A percentile compares a stretch with the other conserved stretches of the same genome.
Conservation (phyloP, 1,284 basidiomycete species). For the Nidula niveotomentosa region DNA sequence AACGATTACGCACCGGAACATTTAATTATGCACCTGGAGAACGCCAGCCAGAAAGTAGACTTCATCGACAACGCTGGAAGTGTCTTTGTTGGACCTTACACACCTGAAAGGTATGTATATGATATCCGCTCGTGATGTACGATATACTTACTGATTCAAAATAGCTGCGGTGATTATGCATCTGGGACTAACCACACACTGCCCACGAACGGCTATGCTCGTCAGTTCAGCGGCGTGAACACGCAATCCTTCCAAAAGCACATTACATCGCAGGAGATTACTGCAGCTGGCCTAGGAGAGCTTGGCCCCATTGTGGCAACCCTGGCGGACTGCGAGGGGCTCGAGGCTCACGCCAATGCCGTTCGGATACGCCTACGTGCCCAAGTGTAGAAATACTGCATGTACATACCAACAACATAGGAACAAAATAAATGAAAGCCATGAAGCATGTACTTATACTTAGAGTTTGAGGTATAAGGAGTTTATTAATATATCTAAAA, state of each 20-base stretch:
- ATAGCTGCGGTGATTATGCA: slow-evolving; percentile 97
- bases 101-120: slow-evolving; percentile 82
- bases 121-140: not conserved
- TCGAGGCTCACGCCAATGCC: slow-evolving; percentile 93
- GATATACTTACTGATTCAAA: not conserved
- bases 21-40: slow-evolving; percentile 85
- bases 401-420: not conserved
- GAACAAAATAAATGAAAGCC: not conserved
- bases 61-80: slow-evolving; percentile 90
- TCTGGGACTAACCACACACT: slow-evolving; percentile 98
- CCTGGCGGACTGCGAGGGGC: slow-evolving; percentile 92
- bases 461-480: slow-evolving; percentile 15
- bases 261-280: slow-evolving; percentile 95
- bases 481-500: slow-evolving; percentile 21
- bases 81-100: slow-evolving; percentile 93
- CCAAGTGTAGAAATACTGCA: not conserved
- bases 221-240: slow-evolving; percentile 98
- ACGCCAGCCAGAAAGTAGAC: slow-evolving; percentile 67
- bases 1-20: slow-evolving; percentile 99
- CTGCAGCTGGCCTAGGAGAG: slow-evolving; percentile 71
- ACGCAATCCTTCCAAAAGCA: slow-evolving; percentile 98
- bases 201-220: slow-evolving; percentile 93
- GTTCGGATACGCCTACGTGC: slow-evolving; percentile 66
- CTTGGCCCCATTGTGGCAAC: slow-evolving; percentile 91
- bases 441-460: not conserved